Evolutionary conservation across 495 filamentous ascomycete species (phyloP).

Genomic region (Cairneyella variabilis): DNA sequence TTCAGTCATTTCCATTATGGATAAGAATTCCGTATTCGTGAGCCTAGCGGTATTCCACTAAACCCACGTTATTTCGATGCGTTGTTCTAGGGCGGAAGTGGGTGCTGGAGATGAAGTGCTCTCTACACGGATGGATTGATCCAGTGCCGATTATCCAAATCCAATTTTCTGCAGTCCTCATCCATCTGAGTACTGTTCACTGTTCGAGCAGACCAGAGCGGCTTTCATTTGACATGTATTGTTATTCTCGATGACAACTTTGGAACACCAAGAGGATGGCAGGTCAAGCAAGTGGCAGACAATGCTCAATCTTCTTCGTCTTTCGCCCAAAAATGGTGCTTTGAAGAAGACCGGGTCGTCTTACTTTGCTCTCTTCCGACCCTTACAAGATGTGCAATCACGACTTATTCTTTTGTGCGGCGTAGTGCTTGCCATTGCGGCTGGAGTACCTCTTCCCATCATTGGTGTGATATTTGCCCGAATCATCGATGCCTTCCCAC

Average conservation of each 20-base stretch:
- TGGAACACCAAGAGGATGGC: slow-evolving; percentile 4
- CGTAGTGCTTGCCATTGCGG: slow-evolving; percentile 49
- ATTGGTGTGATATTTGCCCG: slow-evolving; percentile 66
- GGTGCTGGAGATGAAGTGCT: too few species aligned
- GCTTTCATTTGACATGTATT: slow-evolving; percentile 1
- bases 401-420: slow-evolving; percentile 45
- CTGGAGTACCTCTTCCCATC: slow-evolving; percentile 65
- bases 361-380: slow-evolving; percentile 21
- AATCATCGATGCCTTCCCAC: slow-evolving; percentile 63
- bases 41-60: too few species aligned
- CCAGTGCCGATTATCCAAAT: too few species aligned
- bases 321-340: not conserved
- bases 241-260: slow-evolving; percentile 1
- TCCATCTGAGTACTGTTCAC: too few species aligned
- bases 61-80: too few species aligned
- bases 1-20: too few species aligned
- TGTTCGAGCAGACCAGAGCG: too few species aligned
- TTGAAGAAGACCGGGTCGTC: slow-evolving; percentile 1
- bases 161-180: too few species aligned
- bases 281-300: slow-evolving; percentile 2
- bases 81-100: too few species aligned
- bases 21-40: too few species aligned
- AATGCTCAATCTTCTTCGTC: not conserved
- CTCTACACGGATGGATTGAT: too few species aligned
- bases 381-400: slow-evolving; percentile 20